Base-by-base conservation (phyloP, 2,329 filamentous ascomycete species). In the Xylariomycetidae sp. region DNA sequence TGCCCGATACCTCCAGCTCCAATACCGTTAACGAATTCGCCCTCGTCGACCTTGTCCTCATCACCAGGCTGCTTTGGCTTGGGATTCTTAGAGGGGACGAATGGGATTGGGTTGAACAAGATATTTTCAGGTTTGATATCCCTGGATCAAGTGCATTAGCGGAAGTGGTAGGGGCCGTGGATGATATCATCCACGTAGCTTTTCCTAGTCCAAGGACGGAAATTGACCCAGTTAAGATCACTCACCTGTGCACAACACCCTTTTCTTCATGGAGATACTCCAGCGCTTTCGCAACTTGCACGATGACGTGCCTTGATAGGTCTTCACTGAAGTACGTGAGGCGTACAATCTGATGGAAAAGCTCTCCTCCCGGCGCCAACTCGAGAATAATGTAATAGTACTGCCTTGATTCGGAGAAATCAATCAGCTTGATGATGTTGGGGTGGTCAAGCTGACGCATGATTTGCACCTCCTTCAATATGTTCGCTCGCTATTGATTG, bases 121-220 rank as follows among this genome's bases (percentile, higher is more conserved):
- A 98, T 80, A 54, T 98, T 98, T 63, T 98, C 92, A 0, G 92
- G 92, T 64, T 98, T 98, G 65, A 98, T 98, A 58, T 96, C 89
- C 62, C 88, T 96, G 54, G 37, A 27, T 17, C 33, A 13, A 28
- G 30, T 17, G 22, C 12, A 42, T 55, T 19, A 56, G 44, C 25
- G 26, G n/a, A 27, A 36, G 25, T 30, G 31, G 16, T n/a, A 19
- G n/a, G 34, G 14, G 17, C 11, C 4, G 27, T 17, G 7, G 6
- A 17, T 4, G 5, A 17, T 11, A 13, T 5, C 7, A 17, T 11
- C 17, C 13, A 6, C 17, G 15, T 6, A 10, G 5, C 13, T 30
- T 7, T 12, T 6, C 27, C 15, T 19, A 36, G 31, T 28, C 22
- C 26, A 25, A 32, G 34, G 14, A 35, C 22, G 20, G 33, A 22